These are phyloP conservation scores for Circinella minor DNA, from an alignment of 371 early-diverging fungal genomes.

Conservation along the genomic window DNA sequence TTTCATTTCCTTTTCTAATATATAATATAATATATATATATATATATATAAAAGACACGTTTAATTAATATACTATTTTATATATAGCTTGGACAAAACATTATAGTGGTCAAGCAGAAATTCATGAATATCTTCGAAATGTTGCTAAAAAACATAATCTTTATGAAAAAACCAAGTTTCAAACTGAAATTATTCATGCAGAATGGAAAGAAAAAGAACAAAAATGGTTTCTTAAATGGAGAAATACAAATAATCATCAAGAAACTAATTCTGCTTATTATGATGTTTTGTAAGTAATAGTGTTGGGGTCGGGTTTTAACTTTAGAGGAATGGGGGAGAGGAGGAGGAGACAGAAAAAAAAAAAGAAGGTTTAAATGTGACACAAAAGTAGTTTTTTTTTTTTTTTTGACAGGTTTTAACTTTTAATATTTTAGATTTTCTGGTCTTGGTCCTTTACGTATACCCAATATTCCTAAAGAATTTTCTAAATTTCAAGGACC, in stretches of 20 bases:
- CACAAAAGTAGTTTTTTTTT: too few relatives aligned
- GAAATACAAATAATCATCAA: slow-evolving; percentile 11
- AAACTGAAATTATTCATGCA: slow-evolving; percentile 45
- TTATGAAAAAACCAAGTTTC: slow-evolving; percentile 47
- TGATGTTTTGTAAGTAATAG: slow-evolving; percentile 34
- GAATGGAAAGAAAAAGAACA: slow-evolving; percentile 50
- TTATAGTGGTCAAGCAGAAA: slow-evolving; percentile 52
- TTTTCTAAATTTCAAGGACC: slow-evolving; percentile 52
- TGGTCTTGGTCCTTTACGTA: slow-evolving; percentile 42
- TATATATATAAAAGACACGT: too few relatives aligned
- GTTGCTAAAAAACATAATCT: slow-evolving; percentile 57
- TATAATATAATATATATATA: too few relatives aligned
- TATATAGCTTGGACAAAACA: slow-evolving; percentile 54
- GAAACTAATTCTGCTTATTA: slow-evolving; percentile 21
- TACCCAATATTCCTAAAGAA: slow-evolving; percentile 56
- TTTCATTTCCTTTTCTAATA: slow-evolving; percentile 11
- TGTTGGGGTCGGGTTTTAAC: too few relatives aligned
- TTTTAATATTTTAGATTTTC: slow-evolving; percentile 33
- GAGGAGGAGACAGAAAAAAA: too few relatives aligned
- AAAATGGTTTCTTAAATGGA: slow-evolving; percentile 51
- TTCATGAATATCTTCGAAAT: slow-evolving; percentile 51
- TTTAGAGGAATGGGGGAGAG: too few relatives aligned
- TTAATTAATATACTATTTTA: background rate
- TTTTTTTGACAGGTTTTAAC: slow-evolving; percentile 10
- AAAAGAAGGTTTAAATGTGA: too few relatives aligned